phyloP scores from a whole-genome alignment of 345 rosid genomes.

The Salix brachista region DNA sequence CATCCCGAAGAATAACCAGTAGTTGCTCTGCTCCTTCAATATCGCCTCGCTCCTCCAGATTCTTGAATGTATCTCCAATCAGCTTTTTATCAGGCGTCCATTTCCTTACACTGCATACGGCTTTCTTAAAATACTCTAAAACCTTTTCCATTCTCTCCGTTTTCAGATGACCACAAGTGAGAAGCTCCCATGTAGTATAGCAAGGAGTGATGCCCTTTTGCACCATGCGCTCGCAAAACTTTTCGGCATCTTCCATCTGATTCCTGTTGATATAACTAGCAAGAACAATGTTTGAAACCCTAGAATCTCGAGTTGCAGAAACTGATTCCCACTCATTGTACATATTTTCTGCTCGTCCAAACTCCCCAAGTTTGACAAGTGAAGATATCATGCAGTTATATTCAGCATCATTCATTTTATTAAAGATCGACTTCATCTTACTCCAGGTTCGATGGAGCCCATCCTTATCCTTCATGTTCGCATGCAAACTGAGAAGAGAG shows the following conservation, averaged over 20 bases:
- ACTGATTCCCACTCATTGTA: conserved; percentile 77
- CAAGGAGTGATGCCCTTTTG: conserved; percentile 52
- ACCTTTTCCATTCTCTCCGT: conserved; percentile 47
- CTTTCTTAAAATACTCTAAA: conserved; percentile 59
- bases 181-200: conserved; percentile 86
- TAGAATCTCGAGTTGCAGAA: conserved; percentile 54
- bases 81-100: conserved; percentile 61
- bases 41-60: conserved; percentile 55
- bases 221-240: conserved; percentile 41
- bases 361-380: conserved; percentile 58
- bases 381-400: conserved; percentile 75
- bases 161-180: conserved; percentile 62
- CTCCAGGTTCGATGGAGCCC: conserved; percentile 66
- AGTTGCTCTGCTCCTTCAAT: conserved; percentile 65
- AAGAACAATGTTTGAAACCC: conserved; percentile 65
- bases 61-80: conserved; percentile 41
- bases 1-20: conserved; percentile 51
- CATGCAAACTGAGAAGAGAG: conserved; percentile 69
- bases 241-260: conserved; percentile 50
- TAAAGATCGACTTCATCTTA: conserved; percentile 55
- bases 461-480: conserved; percentile 55
- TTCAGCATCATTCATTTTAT: conserved; percentile 67
- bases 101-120: conserved; percentile 54
- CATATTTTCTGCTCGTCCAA: conserved; percentile 56
- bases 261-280: conserved; percentile 59